Base-by-base conservation (phyloP, 2,329 filamentous ascomycete species). In the Coniella vitis region DNA sequence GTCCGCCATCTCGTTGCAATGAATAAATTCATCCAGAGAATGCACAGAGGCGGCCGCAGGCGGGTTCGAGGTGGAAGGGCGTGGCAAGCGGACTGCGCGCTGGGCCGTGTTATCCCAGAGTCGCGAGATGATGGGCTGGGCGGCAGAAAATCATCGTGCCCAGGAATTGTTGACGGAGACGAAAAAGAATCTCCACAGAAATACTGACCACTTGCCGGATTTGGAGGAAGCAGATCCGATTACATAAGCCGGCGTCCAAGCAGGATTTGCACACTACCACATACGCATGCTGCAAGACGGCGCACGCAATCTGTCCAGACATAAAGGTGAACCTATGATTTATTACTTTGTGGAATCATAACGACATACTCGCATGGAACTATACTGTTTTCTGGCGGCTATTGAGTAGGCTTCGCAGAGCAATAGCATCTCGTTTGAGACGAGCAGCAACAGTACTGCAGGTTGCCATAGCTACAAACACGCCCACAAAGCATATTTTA, bases 1-100 rank as follows among this genome's bases (percentile, higher is more conserved):
- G 40, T 53, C 51, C 47, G 47, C 51, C 51, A 53, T 53, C 51
- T 53, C 43, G 47, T 50, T 34, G 20, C 14, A 25, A 41, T 40
- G 42, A 39, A 38, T 21, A 38, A 34, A 53, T 37, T 51, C 51
- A 50, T 53, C 32, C 50, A 52, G 50, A 37, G 45, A 19, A 34
- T 31, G 16, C n/a, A 21, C 32, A 22, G 16, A 17, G 29, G 7
- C 16, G 40, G 13, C 14, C 16, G 25, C 14, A n/a, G 13, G 29
- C 17, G 13, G 31, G 40, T 13, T 14, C 13, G 14, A 25, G 25
- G 21, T n/a, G 41, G 19, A 21, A 20, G 32, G 20, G n/a, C 12
- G 20, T 41, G 34, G 20, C 17, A 13, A 31, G 42, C 42, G 13
- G 19, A 32, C 16, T 45, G 35, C 43, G 43, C 35, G 20, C n/a